These are phyloP conservation scores for Ramaria sp. DNA, from an alignment of 768 basidiomycete species.

Conservation along the genomic window DNA sequence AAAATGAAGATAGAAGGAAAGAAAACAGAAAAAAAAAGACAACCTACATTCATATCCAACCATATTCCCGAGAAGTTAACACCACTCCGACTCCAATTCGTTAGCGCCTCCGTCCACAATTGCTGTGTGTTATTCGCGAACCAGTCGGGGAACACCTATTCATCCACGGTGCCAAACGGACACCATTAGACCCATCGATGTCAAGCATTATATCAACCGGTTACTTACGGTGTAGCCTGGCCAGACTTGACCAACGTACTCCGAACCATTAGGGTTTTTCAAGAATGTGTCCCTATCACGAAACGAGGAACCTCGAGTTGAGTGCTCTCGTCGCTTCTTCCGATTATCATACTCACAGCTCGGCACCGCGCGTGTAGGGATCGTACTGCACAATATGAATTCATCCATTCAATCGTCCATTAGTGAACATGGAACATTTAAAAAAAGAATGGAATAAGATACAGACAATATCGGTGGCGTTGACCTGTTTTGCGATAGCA, in stretches of 20 bases:
- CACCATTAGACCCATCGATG: neutral
- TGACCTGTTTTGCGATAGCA: slow-evolving; percentile 44
- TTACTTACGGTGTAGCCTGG: slow-evolving; percentile 54
- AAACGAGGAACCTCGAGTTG: too few species aligned
- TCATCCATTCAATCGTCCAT: too few species aligned
- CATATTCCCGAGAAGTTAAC: slow-evolving; percentile 58
- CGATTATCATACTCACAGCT: slow-evolving; percentile 29
- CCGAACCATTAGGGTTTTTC: slow-evolving; percentile 62
- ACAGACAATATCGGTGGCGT: slow-evolving; percentile 52
- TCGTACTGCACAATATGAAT: slow-evolving; percentile 55
- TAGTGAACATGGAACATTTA: too few species aligned
- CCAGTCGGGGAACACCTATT: slow-evolving; percentile 51
- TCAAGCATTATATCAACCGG: neutral
- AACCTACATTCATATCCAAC: slow-evolving; percentile 48
- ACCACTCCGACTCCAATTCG: slow-evolving; percentile 40
- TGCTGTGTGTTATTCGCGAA: slow-evolving; percentile 38
- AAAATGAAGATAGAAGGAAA: too few species aligned
- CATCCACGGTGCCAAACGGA: neutral
- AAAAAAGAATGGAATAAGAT: too few species aligned
- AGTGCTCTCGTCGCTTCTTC: neutral
- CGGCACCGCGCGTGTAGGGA: slow-evolving; percentile 51
- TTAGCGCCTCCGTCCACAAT: slow-evolving; percentile 53
- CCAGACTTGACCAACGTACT: slow-evolving; percentile 70
- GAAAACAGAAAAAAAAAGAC: neutral
- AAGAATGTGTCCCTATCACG: slow-evolving; percentile 55